Percentiles rank a stretch among this genome's conserved stretches.
These are phyloP conservation scores for Elongisporangium prolatum DNA, from an alignment of 352 stramenopile species.

Conservation along the genomic window DNA sequence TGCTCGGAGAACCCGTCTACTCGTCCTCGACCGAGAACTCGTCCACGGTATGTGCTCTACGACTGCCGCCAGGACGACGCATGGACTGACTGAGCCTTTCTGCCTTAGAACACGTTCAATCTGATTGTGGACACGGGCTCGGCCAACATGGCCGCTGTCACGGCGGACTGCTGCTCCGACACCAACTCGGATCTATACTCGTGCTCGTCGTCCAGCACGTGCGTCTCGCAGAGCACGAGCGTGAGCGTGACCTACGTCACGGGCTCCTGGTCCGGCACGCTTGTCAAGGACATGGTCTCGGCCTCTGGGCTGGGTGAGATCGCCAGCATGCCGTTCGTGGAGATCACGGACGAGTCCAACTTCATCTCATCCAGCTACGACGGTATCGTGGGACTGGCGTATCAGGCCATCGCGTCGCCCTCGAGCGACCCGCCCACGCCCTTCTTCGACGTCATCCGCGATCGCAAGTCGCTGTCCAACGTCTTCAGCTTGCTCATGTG, in stretches of 20 bases:
- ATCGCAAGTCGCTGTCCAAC: slow-evolving; percentile 25
- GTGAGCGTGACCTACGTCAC: slow-evolving; percentile 77
- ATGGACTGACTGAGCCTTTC: neutral
- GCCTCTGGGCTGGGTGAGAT: slow-evolving; percentile 40
- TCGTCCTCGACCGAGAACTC: slow-evolving; percentile 21
- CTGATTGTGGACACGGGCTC: slow-evolving; percentile 77
- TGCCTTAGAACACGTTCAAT: slow-evolving; percentile 45
- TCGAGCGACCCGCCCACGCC: slow-evolving; percentile 33
- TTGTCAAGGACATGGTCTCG: slow-evolving; percentile 72
- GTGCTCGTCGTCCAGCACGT: slow-evolving; percentile 61
- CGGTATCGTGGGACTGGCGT: slow-evolving; percentile 70
- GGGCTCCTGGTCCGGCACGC: slow-evolving; percentile 56
- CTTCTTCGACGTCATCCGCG: slow-evolving; percentile 57
- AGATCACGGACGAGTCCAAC: slow-evolving; percentile 49
- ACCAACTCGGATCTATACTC: slow-evolving; percentile 63
- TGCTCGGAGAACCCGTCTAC: slow-evolving; percentile 39
- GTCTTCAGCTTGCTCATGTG: slow-evolving; percentile 78
- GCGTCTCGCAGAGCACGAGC: slow-evolving; percentile 23
- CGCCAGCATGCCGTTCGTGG: slow-evolving; percentile 44
- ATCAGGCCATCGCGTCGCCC: slow-evolving; percentile 56
- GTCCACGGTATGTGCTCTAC: slow-evolving; percentile 14
- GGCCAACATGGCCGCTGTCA: slow-evolving; percentile 76
- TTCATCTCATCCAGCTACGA: slow-evolving; percentile 76
- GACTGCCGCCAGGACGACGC: neutral
- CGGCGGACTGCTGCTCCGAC: slow-evolving; percentile 63